Evolutionary conservation across 164 flowering plant species (phyloP).

Genomic region (Nymphaea thermarum): DNA sequence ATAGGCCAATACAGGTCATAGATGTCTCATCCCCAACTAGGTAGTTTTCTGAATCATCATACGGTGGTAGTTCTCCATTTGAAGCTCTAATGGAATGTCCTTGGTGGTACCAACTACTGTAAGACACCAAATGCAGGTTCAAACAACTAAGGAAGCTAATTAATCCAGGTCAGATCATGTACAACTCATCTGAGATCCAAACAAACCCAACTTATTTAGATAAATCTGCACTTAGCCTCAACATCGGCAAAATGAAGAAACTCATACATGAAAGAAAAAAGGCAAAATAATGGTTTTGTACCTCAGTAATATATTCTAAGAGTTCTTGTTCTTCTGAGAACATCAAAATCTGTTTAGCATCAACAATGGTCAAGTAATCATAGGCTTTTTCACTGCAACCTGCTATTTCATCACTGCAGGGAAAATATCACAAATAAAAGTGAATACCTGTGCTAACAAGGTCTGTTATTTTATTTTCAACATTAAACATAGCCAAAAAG

Average conservation of each 20-base stretch:
- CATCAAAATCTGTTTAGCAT: conserved; percentile 63
- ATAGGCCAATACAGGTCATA: too few species aligned
- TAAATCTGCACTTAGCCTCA: neutral
- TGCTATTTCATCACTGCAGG: conserved; percentile 84
- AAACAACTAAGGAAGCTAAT: neutral
- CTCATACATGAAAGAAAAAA: neutral
- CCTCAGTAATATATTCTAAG: conserved; percentile 52
- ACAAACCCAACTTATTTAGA: neutral
- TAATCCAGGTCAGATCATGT: neutral
- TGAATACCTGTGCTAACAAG: neutral
- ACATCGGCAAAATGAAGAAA: neutral
- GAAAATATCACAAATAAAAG: neutral
- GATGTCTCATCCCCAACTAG: too few species aligned
- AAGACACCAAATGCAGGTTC: neutral
- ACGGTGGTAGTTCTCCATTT: too few species aligned
- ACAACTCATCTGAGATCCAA: neutral
- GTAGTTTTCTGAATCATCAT: too few species aligned
- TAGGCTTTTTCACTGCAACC: conserved; percentile 95
- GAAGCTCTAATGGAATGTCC: neutral
- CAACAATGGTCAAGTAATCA: conserved; percentile 53
- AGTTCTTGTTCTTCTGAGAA: conserved; percentile 58
- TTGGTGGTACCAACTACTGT: neutral
- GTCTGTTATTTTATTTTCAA: too few species aligned
- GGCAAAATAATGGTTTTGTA: conserved; percentile 4
- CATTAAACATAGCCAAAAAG: neutral